phyloP scores from a whole-genome alignment of 1,139 yeast genomes.

The Scheffersomyces illinoinensis region DNA sequence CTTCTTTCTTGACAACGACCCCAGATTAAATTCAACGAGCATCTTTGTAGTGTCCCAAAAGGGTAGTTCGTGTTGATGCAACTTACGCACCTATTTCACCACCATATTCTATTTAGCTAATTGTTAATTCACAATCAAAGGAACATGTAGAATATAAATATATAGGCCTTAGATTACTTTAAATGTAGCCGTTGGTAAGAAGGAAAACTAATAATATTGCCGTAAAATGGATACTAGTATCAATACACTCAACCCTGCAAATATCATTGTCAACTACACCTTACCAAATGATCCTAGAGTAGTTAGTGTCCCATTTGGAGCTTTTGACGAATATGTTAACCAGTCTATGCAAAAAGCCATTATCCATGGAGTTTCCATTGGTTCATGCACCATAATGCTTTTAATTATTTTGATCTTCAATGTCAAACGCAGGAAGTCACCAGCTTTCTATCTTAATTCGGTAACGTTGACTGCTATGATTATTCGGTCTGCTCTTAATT shows the following conservation, averaged over 20 bases:
- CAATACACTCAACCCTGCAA: constrained; percentile 5
- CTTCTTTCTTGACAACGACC: not conserved
- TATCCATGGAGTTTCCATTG: constrained; percentile 29
- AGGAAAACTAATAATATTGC: not conserved
- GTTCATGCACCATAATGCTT: constrained; percentile 26
- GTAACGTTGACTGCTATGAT: constrained; percentile 53
- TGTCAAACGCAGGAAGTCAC: constrained; percentile 54
- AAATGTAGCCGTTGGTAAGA: not conserved
- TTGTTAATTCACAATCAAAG: not conserved
- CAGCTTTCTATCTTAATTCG: constrained; percentile 71
- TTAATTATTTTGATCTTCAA: constrained; percentile 30
- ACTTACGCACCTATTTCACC: not conserved
- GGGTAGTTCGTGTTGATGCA: not conserved
- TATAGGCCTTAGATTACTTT: not conserved
- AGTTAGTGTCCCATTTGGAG: constrained; percentile 9
- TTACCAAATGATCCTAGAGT: constrained; percentile 8
- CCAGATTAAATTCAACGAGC: not conserved
- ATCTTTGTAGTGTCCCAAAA: not conserved
- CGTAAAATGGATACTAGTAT: not conserved
- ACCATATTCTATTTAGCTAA: not conserved
- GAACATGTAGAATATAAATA: not conserved
- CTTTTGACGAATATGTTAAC: constrained; percentile 11
- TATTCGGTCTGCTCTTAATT: constrained; percentile 59
- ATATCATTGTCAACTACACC: constrained; percentile 13
- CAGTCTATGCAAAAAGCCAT: constrained; percentile 12